phyloP scores from a whole-genome alignment of 495 filamentous ascomycete species.

The Neurospora sp. region DNA sequence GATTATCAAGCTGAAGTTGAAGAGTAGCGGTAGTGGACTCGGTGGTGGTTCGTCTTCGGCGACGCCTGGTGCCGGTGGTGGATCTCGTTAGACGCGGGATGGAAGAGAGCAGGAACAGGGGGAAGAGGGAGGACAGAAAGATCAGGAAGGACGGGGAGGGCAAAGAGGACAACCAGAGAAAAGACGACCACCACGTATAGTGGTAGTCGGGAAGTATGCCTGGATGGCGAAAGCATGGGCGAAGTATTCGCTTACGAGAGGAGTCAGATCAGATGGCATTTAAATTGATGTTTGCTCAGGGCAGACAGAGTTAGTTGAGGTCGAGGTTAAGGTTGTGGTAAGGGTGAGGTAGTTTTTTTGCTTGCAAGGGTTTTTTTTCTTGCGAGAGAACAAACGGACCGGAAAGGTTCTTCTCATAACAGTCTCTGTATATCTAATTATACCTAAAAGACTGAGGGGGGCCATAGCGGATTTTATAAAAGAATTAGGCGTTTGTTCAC shows the following conservation, averaged over 20 bases:
- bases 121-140: neutral
- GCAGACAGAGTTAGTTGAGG: neutral
- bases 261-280: neutral
- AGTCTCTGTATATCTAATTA: neutral
- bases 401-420: neutral
- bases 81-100: neutral
- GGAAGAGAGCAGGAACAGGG: neutral
- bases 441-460: neutral
- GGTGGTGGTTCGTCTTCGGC: neutral
- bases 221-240: neutral
- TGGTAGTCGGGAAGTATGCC: neutral
- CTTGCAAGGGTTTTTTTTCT: neutral
- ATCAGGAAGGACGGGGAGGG: neutral
- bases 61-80: neutral
- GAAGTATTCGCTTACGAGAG: neutral
- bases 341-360: neutral
- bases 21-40: neutral
- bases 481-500: neutral
- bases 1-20: conserved; percentile 30
- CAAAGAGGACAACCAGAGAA: neutral
- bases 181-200: neutral
- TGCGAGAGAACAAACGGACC: neutral
- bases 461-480: neutral
- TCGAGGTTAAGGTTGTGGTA: neutral
- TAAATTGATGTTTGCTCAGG: neutral